Percentiles rank a stretch among this genome's conserved stretches.
These are phyloP conservation scores for Saccharum spontaneum DNA, from an alignment of 176 grass and related monocot species.

Conservation along the genomic window DNA sequence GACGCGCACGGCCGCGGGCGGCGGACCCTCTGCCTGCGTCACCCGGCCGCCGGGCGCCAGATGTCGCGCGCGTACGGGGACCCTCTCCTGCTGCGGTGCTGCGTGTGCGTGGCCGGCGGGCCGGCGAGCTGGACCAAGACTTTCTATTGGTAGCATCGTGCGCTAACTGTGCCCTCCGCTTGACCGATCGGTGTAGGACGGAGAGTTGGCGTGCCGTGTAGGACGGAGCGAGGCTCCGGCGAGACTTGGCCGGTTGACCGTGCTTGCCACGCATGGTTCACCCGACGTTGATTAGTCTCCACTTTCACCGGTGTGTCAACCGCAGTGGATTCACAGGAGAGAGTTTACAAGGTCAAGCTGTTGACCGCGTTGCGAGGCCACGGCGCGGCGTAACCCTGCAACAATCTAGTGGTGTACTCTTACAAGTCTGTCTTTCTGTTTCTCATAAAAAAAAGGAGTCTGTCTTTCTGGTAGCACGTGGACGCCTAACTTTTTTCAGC, in stretches of 20 bases:
- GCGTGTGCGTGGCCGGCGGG: neutral
- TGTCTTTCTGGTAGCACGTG: neutral
- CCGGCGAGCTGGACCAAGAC: neutral
- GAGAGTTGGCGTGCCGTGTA: neutral
- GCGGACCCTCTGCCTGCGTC: neutral
- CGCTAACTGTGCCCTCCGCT: neutral
- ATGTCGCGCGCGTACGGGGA: neutral
- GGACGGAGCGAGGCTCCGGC: neutral
- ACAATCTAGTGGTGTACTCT: neutral
- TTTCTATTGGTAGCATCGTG: no score
- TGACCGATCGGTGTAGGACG: neutral
- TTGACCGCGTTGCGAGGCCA: no score
- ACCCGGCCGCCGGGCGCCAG: neutral
- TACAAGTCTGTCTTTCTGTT: no score
- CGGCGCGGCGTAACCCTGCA: neutral
- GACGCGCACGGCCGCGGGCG: neutral
- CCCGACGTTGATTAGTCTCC: neutral
- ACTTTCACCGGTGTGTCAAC: neutral
- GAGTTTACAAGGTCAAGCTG: neutral
- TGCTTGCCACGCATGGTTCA: neutral
- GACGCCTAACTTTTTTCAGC: neutral
- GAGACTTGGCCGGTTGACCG: neutral
- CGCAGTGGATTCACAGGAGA: neutral
- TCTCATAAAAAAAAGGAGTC: no score
- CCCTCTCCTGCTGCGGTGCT: neutral